Percentiles rank a stretch among this genome's conserved stretches.
Evolutionary conservation across 1,139 yeast species (phyloP).

Genomic region (Candida glucosophila): DNA sequence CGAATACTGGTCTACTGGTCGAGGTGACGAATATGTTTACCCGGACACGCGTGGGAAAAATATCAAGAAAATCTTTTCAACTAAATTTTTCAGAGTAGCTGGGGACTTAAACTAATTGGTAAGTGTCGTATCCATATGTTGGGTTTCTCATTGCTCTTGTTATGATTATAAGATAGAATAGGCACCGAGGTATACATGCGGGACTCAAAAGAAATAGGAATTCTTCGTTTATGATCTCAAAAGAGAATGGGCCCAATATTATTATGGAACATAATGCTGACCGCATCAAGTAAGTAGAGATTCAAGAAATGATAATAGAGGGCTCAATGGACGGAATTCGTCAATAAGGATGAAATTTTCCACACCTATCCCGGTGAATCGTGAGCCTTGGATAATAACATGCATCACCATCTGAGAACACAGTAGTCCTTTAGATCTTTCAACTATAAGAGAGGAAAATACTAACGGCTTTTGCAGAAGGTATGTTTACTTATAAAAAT

Average conservation of each 20-base stretch:
- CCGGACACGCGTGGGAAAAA: too few species aligned
- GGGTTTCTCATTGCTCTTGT: too few species aligned
- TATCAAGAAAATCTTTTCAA: too few species aligned
- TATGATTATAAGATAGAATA: too few species aligned
- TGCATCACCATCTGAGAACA: constrained; percentile 88
- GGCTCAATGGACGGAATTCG: neutral
- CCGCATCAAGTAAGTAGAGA: neutral
- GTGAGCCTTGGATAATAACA: constrained; percentile 59
- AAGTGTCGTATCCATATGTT: too few species aligned
- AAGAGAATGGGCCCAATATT: neutral
- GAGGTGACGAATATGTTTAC: too few species aligned
- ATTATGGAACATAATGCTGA: neutral
- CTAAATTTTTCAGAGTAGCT: too few species aligned
- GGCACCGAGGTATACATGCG: constrained; percentile 63
- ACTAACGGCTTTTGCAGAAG: constrained; percentile 3
- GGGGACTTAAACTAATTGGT: too few species aligned
- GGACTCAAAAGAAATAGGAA: constrained; percentile 51
- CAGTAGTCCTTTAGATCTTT: neutral
- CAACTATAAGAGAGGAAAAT: neutral
- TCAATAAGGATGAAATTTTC: constrained; percentile 28
- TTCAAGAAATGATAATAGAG: constrained; percentile 1
- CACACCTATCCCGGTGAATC: constrained; percentile 55
- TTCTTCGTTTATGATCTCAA: constrained; percentile 52
- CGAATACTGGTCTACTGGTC: too few species aligned
- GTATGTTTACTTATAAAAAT: constrained; percentile 1